These are phyloP conservation scores for Xylaria sp. DNA, from an alignment of 2,329 filamentous ascomycete genomes.

Conservation along the genomic window DNA sequence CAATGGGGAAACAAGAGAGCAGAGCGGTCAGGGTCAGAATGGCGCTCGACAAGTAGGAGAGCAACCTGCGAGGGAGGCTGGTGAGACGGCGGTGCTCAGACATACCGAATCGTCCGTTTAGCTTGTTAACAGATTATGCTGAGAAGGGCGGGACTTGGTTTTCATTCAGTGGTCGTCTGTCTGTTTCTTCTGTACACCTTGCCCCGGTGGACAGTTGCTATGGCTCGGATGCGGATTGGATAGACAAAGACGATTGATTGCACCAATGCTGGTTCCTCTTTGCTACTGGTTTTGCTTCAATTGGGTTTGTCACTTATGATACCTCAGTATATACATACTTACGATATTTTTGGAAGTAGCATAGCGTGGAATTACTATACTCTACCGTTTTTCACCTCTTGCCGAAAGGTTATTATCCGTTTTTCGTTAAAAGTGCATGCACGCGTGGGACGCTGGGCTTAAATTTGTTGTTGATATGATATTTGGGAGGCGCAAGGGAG, in stretches of 20 bases:
- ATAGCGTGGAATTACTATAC: constrained; percentile 31
- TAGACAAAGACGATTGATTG: constrained; percentile 19
- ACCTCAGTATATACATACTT: constrained; percentile 26
- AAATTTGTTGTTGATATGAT: neutral
- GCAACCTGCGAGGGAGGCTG: constrained; percentile 1
- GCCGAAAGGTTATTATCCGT: neutral
- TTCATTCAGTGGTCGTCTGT: neutral
- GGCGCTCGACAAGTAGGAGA: constrained; percentile 24
- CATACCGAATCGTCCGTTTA: neutral
- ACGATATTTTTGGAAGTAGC: constrained; percentile 27
- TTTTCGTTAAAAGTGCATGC: neutral
- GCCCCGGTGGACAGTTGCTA: neutral
- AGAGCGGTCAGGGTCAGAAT: constrained; percentile 22
- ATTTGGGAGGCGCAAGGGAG: neutral
- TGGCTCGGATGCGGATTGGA: constrained; percentile 1
- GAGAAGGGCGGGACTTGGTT: neutral
- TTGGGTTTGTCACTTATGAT: constrained; percentile 27
- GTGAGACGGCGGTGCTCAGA: constrained; percentile 1
- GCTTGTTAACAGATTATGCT: neutral
- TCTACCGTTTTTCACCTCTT: neutral
- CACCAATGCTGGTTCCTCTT: constrained; percentile 17
- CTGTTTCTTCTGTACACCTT: constrained; percentile 9
- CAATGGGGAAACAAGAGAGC: neutral
- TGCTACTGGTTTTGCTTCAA: constrained; percentile 12
- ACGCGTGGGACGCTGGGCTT: neutral